These are phyloP conservation scores for Thozetella sp. DNA, from an alignment of 495 filamentous ascomycete genomes.

Conservation along the genomic window DNA sequence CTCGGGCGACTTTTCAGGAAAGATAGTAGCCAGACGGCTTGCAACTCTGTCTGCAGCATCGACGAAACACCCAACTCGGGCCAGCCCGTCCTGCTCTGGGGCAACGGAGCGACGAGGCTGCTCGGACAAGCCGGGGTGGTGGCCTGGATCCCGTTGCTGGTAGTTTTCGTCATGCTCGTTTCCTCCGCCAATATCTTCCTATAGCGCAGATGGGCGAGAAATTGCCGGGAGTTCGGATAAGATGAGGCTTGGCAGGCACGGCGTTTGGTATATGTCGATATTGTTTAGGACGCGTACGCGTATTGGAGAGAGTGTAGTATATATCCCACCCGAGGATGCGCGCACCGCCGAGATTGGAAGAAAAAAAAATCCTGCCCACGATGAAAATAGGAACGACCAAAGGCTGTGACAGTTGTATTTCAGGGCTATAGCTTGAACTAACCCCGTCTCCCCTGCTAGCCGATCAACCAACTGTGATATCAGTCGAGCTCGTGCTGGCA, in stretches of 20 bases:
- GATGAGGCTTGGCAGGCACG: neutral
- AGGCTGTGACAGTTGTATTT: neutral
- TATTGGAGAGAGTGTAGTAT: too few relatives aligned
- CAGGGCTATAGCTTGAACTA: slow-evolving; percentile 4
- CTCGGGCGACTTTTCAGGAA: slow-evolving; percentile 4
- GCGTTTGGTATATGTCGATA: neutral
- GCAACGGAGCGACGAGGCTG: slow-evolving; percentile 28
- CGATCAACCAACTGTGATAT: too few relatives aligned
- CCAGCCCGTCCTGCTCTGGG: slow-evolving; percentile 41
- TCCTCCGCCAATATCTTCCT: neutral
- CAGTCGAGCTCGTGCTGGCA: too few relatives aligned
- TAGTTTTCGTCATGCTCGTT: slow-evolving; percentile 4
- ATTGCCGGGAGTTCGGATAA: neutral
- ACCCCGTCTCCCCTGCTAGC: too few relatives aligned
- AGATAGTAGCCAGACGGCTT: slow-evolving; percentile 22
- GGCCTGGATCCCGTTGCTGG: slow-evolving; percentile 10
- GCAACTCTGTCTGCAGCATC: slow-evolving; percentile 48
- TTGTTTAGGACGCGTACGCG: too few relatives aligned
- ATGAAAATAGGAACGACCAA: neutral
- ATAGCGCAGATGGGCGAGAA: neutral
- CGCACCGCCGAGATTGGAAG: too few relatives aligned
- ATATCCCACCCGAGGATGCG: too few relatives aligned
- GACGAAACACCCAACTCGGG: slow-evolving; percentile 44
- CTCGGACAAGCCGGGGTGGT: neutral
- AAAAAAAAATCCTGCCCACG: neutral